A percentile compares a stretch with the other conserved stretches of the same genome.
These are phyloP conservation scores for Aphanomyces euteiches DNA, from an alignment of 352 stramenopile genomes.

Conservation along the genomic window DNA sequence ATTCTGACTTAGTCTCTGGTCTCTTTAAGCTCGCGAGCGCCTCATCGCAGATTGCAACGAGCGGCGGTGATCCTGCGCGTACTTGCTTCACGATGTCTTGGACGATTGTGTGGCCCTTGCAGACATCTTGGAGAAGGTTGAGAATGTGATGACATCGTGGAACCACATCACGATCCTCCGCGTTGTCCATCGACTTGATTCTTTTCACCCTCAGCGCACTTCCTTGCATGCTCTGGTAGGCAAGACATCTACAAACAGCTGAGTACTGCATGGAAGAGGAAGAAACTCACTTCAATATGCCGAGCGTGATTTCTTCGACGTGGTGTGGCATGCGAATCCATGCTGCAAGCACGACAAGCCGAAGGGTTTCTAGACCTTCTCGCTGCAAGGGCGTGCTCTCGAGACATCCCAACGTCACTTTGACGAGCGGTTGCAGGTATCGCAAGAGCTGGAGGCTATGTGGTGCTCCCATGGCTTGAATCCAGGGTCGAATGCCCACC, in stretches of 20 bases:
- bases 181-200: neutral
- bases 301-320: slow-evolving; percentile 60
- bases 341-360: slow-evolving; percentile 45
- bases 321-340: slow-evolving; percentile 74
- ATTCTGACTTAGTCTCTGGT: neutral
- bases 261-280: neutral
- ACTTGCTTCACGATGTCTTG: neutral
- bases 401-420: slow-evolving; percentile 62
- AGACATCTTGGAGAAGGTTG: neutral
- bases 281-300: slow-evolving; percentile 44
- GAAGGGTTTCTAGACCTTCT: slow-evolving; percentile 59
- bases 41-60: neutral
- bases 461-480: slow-evolving; percentile 52
- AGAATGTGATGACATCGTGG: neutral
- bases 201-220: neutral
- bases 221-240: neutral
- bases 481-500: slow-evolving; percentile 44
- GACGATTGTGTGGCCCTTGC: neutral
- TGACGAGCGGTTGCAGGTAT: slow-evolving; percentile 75
- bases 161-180: neutral
- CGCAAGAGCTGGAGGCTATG: slow-evolving; percentile 65
- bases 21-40: neutral
- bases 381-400: slow-evolving; percentile 54
- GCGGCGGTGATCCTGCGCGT: neutral
- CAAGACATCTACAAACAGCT: neutral